These are phyloP conservation scores for Crithidia bombi DNA, from an alignment of 208 protist genomes.

Conservation along the genomic window DNA sequence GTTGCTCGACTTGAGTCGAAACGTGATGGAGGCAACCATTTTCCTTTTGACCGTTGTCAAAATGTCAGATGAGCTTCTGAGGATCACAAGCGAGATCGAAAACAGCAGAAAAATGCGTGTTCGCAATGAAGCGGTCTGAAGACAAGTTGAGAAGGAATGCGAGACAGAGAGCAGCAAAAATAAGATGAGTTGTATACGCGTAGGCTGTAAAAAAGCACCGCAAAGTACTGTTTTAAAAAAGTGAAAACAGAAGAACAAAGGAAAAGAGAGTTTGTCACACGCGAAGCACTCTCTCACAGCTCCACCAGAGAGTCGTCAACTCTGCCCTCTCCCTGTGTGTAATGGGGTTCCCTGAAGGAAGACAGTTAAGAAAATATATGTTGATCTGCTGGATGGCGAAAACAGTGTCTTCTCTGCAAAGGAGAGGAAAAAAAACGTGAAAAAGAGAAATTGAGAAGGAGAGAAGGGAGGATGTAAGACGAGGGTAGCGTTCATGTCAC, in stretches of 20 bases:
- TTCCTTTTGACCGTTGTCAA: not conserved
- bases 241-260: not conserved
- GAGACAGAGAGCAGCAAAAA: constrained; percentile 13
- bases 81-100: not conserved
- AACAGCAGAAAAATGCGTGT: not conserved
- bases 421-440: constrained; percentile 11
- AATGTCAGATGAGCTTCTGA: too few relatives aligned
- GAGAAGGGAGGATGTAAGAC: constrained; percentile 17
- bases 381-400: not conserved
- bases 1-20: constrained; percentile 75
- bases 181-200: too few relatives aligned
- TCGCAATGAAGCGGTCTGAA: too few relatives aligned
- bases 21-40: constrained; percentile 81
- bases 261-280: not conserved
- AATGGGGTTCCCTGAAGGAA: not conserved
- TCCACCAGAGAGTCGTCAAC: too few relatives aligned
- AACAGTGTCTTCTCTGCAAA: not conserved
- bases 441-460: constrained; percentile 8
- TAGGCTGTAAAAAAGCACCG: not conserved
- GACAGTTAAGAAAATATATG: too few relatives aligned
- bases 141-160: too few relatives aligned
- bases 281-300: not conserved
- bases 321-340: not conserved
- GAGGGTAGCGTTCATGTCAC: too few relatives aligned
- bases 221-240: too few relatives aligned